Percentiles rank a stretch among this genome's conserved stretches.
phyloP scores from a whole-genome alignment of 768 basidiomycete genomes.

The Auriculariales sp. region DNA sequence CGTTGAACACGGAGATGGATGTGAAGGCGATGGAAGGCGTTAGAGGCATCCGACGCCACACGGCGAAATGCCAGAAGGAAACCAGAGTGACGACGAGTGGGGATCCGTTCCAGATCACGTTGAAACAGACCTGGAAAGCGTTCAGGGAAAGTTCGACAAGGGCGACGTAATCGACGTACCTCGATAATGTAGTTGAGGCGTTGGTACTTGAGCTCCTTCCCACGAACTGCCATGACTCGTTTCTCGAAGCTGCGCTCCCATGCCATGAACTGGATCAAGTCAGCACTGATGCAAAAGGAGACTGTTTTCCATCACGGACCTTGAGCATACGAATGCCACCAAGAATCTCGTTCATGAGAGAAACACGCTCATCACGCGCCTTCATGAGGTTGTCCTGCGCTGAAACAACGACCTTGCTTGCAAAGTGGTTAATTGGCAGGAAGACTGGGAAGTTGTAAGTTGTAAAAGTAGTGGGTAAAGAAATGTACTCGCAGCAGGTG shows the following conservation, averaged over 20 bases:
- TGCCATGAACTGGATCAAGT: conserved; percentile 63
- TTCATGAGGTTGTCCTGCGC: conserved; percentile 87
- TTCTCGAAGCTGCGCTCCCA: conserved; percentile 85
- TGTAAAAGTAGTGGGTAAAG: conserved; percentile 7
- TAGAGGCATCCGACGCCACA: conserved; percentile 49
- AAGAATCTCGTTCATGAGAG: conserved; percentile 87
- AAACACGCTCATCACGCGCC: conserved; percentile 76
- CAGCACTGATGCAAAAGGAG: neutral
- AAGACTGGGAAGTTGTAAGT: conserved; percentile 16
- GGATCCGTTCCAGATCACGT: conserved; percentile 21
- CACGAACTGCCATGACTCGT: conserved; percentile 54
- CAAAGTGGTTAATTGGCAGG: conserved; percentile 69
- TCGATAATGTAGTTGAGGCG: conserved; percentile 80
- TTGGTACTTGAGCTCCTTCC: conserved; percentile 73
- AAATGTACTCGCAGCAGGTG: conserved; percentile 16
- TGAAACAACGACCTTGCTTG: conserved; percentile 61
- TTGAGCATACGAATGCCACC: conserved; percentile 89
- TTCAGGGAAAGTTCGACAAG: neutral
- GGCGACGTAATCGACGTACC: conserved; percentile 18
- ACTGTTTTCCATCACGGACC: conserved; percentile 16
- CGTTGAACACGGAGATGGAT: conserved; percentile 7
- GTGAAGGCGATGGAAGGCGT: conserved; percentile 81
- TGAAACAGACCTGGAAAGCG: neutral
- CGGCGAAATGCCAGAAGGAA: conserved; percentile 48
- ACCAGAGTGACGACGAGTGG: conserved; percentile 37